phyloP scores from a whole-genome alignment of 2,329 filamentous ascomycete species.

The Cadophora sp. region DNA sequence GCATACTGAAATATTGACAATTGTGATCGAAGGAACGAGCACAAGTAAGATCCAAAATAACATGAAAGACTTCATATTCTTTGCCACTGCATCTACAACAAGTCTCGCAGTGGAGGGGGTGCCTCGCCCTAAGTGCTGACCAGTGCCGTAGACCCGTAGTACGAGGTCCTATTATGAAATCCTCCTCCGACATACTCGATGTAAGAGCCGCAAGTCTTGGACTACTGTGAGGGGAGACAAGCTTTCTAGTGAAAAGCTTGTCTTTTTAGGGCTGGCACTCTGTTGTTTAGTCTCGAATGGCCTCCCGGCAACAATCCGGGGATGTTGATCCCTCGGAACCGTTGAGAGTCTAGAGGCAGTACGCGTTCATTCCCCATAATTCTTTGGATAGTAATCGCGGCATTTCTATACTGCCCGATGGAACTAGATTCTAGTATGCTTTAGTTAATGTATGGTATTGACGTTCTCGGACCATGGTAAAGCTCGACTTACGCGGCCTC shows the following conservation, averaged over 20 bases:
- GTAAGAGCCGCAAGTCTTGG: neutral
- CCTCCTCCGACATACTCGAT: neutral
- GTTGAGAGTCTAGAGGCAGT: neutral
- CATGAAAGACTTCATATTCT: neutral
- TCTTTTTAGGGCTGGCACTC: neutral
- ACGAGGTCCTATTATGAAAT: neutral
- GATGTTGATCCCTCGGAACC: no score
- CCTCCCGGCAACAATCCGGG: no score
- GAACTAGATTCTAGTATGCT: neutral
- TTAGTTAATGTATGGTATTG: neutral
- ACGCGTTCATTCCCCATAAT: neutral
- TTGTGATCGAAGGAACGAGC: neutral
- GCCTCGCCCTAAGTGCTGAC: neutral
- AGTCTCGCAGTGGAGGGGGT: no score
- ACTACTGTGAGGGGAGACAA: neutral
- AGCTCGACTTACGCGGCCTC: neutral
- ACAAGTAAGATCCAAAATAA: neutral
- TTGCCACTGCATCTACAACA: neutral
- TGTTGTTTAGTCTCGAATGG: neutral
- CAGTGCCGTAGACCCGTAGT: neutral
- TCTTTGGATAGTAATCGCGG: neutral
- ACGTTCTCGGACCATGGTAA: neutral
- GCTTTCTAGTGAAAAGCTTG: neutral
- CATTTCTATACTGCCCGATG: neutral
- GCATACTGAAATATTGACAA: neutral